Percentiles rank a stretch among this genome's conserved stretches.
phyloP scores from a whole-genome alignment of 768 basidiomycete genomes.

The Suillus brevipes region DNA sequence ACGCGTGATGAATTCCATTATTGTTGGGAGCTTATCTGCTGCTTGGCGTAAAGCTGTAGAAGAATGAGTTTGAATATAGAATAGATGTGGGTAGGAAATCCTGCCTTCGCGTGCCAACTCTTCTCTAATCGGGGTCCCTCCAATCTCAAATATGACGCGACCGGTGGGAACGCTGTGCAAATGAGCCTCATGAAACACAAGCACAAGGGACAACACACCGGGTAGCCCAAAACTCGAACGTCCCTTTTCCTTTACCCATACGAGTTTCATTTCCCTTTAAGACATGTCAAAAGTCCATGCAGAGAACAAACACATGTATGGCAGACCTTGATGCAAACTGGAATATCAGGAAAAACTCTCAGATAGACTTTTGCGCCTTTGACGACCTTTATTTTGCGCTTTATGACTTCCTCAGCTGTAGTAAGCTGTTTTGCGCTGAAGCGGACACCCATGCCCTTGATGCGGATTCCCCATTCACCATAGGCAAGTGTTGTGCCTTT shows the following conservation, averaged over 20 bases:
- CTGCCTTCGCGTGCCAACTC: constrained; percentile 91
- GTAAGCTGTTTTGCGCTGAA: constrained; percentile 83
- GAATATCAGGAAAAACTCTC: constrained; percentile 86
- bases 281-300: not conserved
- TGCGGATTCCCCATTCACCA: constrained; percentile 90
- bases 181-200: not conserved
- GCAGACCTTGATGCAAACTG: constrained; percentile 92
- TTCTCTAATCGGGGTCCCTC: constrained; percentile 84
- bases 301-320: not conserved
- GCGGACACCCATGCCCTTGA: constrained; percentile 78
- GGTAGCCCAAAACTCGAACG: constrained; percentile 96
- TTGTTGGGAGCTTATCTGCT: constrained; percentile 82
- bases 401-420: constrained; percentile 84
- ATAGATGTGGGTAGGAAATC: constrained; percentile 18
- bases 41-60: constrained; percentile 79
- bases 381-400: constrained; percentile 84
- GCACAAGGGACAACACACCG: constrained; percentile 49
- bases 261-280: constrained; percentile 92
- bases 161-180: constrained; percentile 74
- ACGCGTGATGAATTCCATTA: constrained; percentile 82
- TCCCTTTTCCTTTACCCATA: constrained; percentile 99
- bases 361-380: constrained; percentile 64
- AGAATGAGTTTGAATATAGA: constrained; percentile 1
- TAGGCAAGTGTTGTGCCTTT: constrained; percentile 91
- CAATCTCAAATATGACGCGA: constrained; percentile 92